Evolutionary conservation across 345 rosid genomes (phyloP).

Genomic region (Laguncularia racemosa): DNA sequence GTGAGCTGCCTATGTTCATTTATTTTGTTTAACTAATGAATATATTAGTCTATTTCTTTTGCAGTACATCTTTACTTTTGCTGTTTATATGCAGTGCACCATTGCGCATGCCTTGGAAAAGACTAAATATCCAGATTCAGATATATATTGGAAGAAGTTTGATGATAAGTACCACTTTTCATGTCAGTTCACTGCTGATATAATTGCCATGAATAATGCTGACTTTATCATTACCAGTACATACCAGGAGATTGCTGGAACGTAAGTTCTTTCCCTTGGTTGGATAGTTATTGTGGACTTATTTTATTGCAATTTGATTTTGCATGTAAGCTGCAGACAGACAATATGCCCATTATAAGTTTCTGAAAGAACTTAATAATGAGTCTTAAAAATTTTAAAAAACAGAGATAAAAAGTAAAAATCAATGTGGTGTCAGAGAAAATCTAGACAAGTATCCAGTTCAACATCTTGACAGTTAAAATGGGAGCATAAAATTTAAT

Average conservation of each 20-base stretch:
- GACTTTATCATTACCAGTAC: slow-evolving; percentile 99
- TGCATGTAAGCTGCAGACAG: no score
- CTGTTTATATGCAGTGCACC: slow-evolving; percentile 59
- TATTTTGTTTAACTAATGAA: not conserved
- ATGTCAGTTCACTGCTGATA: slow-evolving; percentile 95
- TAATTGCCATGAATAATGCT: slow-evolving; percentile 93
- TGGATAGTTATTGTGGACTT: not conserved
- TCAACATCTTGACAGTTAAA: no score
- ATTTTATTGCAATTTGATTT: not conserved
- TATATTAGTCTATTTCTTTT: not conserved
- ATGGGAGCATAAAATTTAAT: no score
- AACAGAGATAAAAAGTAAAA: no score
- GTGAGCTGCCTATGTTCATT: slow-evolving; percentile 22
- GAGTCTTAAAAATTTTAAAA: no score
- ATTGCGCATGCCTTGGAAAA: slow-evolving; percentile 99
- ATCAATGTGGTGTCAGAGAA: no score
- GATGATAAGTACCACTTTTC: slow-evolving; percentile 95
- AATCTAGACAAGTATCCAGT: no score
- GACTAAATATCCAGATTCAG: slow-evolving; percentile 98
- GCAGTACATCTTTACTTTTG: slow-evolving; percentile 5
- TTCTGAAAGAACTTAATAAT: no score
- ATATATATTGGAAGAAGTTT: slow-evolving; percentile 92
- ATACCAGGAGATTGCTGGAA: slow-evolving; percentile 97
- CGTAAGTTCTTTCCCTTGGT: slow-evolving; percentile 45
- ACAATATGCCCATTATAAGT: no score